phyloP scores from a whole-genome alignment of 2,329 filamentous ascomycete genomes.

The Diaporthe sp. region DNA sequence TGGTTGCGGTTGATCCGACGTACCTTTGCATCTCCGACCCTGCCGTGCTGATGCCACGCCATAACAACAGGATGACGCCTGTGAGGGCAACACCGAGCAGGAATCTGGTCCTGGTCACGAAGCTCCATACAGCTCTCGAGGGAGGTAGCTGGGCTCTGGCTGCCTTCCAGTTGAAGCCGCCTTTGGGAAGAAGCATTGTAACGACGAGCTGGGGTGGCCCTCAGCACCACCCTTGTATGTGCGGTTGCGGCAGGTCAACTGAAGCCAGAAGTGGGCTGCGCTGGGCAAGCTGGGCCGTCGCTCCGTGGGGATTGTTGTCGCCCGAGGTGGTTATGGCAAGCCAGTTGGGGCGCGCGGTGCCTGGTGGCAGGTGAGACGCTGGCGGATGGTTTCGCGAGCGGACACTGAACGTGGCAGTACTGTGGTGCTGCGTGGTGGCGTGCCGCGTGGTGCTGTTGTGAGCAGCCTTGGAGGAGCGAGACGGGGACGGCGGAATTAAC shows the following conservation, averaged over 20 bases:
- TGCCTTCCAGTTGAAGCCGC: slow-evolving; percentile 92
- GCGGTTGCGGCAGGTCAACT: slow-evolving; percentile 35
- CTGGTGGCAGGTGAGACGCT: slow-evolving; percentile 23
- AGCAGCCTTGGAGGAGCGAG: not conserved
- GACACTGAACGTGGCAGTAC: slow-evolving; percentile 32
- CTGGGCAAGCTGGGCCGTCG: slow-evolving; percentile 36
- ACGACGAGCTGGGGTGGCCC: slow-evolving; percentile 55
- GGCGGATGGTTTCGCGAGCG: slow-evolving; percentile 10
- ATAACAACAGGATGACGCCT: slow-evolving; percentile 84
- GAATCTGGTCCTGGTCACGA: slow-evolving; percentile 83
- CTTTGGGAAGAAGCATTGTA: slow-evolving; percentile 90
- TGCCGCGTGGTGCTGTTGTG: slow-evolving; percentile 1
- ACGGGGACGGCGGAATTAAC: slow-evolving; percentile 3
- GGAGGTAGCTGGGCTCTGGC: slow-evolving; percentile 85
- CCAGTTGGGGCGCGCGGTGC: slow-evolving; percentile 3
- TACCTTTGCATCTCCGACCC: slow-evolving; percentile 94
- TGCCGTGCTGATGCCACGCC: slow-evolving; percentile 85
- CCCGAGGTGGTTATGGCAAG: not conserved
- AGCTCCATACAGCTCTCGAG: slow-evolving; percentile 77
- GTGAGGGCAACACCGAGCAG: slow-evolving; percentile 80
- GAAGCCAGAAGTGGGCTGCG: slow-evolving; percentile 32
- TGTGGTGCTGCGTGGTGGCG: not conserved
- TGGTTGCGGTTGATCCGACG: slow-evolving; percentile 46
- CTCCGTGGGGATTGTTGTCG: not conserved
- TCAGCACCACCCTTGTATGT: slow-evolving; percentile 55